Conservation (phyloP, 1,284 basidiomycete species). For the Marasmius sp. region DNA sequence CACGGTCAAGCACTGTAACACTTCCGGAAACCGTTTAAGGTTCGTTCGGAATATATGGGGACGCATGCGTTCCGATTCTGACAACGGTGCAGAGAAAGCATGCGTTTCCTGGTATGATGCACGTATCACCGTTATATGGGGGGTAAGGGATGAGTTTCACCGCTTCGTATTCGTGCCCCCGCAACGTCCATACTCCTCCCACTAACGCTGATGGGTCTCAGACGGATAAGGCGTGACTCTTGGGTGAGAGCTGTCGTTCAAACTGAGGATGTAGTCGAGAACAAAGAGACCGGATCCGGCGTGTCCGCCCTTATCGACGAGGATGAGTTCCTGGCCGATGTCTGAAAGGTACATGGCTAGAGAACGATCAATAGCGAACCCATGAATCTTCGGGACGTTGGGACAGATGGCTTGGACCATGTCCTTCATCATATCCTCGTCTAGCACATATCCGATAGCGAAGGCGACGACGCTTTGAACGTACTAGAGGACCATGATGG, state of each 20-base stretch:
- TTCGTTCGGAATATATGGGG: background rate
- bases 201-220: background rate
- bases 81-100: background rate
- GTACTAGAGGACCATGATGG: background rate
- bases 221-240: background rate
- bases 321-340: background rate
- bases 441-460: background rate
- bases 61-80: background rate
- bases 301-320: background rate
- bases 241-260: background rate
- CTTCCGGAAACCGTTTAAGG: background rate
- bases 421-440: background rate
- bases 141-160: background rate
- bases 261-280: background rate
- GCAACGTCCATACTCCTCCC: background rate
- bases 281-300: background rate
- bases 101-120: background rate
- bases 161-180: background rate
- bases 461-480: background rate
- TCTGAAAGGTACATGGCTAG: background rate
- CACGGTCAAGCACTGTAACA: slow-evolving; percentile 22
- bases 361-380: background rate
- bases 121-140: background rate
- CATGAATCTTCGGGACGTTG: background rate
- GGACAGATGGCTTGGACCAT: background rate